These are phyloP conservation scores for Exserohilum rostratum DNA, from an alignment of 2,329 filamentous ascomycete species.

Conservation along the genomic window DNA sequence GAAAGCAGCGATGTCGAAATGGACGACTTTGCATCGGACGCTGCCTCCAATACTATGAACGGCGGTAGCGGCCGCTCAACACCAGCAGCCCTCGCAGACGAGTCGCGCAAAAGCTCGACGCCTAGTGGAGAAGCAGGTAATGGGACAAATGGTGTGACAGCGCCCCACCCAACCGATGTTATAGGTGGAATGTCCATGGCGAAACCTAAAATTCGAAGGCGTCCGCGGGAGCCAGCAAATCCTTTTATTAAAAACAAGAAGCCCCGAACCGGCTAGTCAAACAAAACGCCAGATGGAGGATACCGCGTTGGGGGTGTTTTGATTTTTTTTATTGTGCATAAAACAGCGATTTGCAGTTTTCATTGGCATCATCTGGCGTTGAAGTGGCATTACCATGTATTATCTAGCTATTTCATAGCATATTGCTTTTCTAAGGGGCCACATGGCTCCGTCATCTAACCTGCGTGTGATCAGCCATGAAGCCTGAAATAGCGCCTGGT, in stretches of 20 bases:
- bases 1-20: constrained; percentile 41
- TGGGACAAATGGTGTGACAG: constrained; percentile 8
- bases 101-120: constrained; percentile 22
- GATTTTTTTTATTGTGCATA: constrained; percentile 7
- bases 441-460: constrained; percentile 8
- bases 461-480: constrained; percentile 15
- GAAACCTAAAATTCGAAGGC: constrained; percentile 41
- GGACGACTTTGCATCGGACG: constrained; percentile 34
- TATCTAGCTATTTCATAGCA: constrained; percentile 5
- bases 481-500: constrained; percentile 13
- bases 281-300: not conserved
- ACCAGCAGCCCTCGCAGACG: constrained; percentile 25
- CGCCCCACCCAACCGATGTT: constrained; percentile 16
- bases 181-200: constrained; percentile 33
- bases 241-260: constrained; percentile 40
- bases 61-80: constrained; percentile 38
- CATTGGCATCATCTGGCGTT: constrained; percentile 15
- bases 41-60: constrained; percentile 27
- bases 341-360: not conserved
- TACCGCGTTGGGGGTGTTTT: not conserved
- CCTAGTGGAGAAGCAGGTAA: constrained; percentile 18
- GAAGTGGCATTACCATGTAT: constrained; percentile 2
- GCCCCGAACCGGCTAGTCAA: constrained; percentile 30
- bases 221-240: constrained; percentile 32
- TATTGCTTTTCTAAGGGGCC: constrained; percentile 11